Evolutionary conservation across 140 eudicot genomes (phyloP).

Genomic region (Cichorium intybus): DNA sequence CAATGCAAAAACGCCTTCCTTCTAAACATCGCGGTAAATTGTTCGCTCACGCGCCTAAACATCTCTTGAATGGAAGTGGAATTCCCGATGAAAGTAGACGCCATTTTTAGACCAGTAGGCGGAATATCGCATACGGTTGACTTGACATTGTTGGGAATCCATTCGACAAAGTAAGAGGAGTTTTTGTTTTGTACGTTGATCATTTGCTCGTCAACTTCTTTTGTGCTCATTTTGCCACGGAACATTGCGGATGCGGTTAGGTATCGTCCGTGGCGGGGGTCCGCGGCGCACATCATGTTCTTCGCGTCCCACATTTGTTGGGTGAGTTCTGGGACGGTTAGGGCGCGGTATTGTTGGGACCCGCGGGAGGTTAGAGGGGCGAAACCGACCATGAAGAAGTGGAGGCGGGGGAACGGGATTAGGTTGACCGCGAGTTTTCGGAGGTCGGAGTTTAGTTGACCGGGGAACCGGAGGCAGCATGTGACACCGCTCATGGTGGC

Average conservation of each 20-base stretch:
- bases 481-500: constrained; percentile 76
- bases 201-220: constrained; percentile 59
- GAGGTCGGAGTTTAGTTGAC: constrained; percentile 62
- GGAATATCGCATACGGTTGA: constrained; percentile 69
- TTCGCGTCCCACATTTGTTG: constrained; percentile 71
- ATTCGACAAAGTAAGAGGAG: constrained; percentile 64
- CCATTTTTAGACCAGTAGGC: constrained; percentile 55
- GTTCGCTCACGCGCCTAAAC: constrained; percentile 77
- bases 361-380: constrained; percentile 67
- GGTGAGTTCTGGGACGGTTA: constrained; percentile 61
- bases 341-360: constrained; percentile 63
- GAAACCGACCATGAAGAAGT: constrained; percentile 59
- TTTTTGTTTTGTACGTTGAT: constrained; percentile 66
- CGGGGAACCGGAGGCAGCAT: constrained; percentile 69
- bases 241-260: constrained; percentile 60
- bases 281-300: constrained; percentile 67
- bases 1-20: constrained; percentile 86
- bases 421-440: constrained; percentile 60
- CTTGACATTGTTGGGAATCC: constrained; percentile 68
- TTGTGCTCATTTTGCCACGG: constrained; percentile 63
- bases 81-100: constrained; percentile 59
- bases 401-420: constrained; percentile 63
- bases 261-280: constrained; percentile 60
- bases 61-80: constrained; percentile 71
- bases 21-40: constrained; percentile 84